Evolutionary conservation across 1,284 basidiomycete species (phyloP), one percentile per base, ranked within the genome.

Genomic region (Crucibulum parvulum): DNA sequence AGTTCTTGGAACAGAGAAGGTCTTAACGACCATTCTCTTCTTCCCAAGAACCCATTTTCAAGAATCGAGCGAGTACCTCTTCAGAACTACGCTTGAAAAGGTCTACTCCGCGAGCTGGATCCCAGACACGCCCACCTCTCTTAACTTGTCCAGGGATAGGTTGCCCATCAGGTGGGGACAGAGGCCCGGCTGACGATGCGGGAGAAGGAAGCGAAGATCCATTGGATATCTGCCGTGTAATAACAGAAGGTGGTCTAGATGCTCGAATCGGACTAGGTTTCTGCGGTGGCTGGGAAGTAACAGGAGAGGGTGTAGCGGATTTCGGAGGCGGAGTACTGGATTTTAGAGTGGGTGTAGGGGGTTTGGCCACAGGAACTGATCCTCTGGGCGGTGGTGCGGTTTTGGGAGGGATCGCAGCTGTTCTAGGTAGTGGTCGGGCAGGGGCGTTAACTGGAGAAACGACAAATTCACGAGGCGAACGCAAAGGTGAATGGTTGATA

Each of bases 1-100:
- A 24, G 13, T 15, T n/a, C 24, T 5, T 31, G 7, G 15, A 31
- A 31, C 31, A 5, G 31, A 1, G 31, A 31, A 31, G 31, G 31
- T 5, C 31, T 64, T 61, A 69, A 50, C 62, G 69, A 56, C 58
- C 48, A 58, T 66, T 71, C 48, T 85, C 85, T 36, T 88, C 85
- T 58, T 89, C 87, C 83, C 86, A 89, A 56, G 88, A 85, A 37
- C 88, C 87, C 82, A 89, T 89, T 67, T 85, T 87, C 78, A 94
- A 77, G 76, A 95, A 94, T 43, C 89, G 81, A 7, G 88, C 85
- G 41, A 95, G 79, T 13, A 93, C 91, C 67, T 94, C 90, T 70
- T 95, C 93, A 2, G 92, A 93, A 18, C 90, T 88, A 57, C 86
- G 86, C 74, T 93, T 94, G 76, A 94, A 93, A 41, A 90, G 67